Evolutionary conservation across 2,329 filamentous ascomycete genomes (phyloP).

Genomic region (Ascochyta viciae-villosae): DNA sequence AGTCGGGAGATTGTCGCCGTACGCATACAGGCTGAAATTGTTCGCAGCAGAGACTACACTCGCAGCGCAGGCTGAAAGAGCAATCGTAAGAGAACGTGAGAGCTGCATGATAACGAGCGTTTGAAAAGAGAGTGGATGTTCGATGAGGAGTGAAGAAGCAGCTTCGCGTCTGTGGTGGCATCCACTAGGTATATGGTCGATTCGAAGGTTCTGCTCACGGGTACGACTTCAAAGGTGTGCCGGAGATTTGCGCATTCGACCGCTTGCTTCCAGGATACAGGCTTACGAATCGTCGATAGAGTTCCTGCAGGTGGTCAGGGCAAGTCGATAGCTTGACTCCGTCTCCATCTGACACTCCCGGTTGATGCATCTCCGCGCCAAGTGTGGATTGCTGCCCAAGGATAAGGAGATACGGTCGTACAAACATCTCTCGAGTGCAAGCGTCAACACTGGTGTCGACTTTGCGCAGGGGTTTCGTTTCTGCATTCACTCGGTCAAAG

Average conservation of each 20-base stretch:
- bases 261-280: background rate
- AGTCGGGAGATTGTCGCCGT: slow-evolving; percentile 32
- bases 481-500: background rate
- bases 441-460: background rate
- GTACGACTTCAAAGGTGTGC: background rate
- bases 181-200: background rate
- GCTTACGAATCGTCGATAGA: background rate
- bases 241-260: background rate
- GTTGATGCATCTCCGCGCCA: background rate
- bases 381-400: background rate
- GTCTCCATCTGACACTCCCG: background rate
- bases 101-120: slow-evolving; percentile 16
- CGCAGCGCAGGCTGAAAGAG: slow-evolving; percentile 10
- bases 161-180: background rate
- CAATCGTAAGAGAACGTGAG: slow-evolving; percentile 8
- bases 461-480: background rate
- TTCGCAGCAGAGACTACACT: slow-evolving; percentile 8
- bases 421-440: background rate
- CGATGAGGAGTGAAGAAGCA: background rate
- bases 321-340: background rate
- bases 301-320: background rate
- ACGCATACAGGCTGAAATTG: slow-evolving; percentile 39
- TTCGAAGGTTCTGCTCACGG: background rate
- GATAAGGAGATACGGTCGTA: background rate
- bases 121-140: slow-evolving; percentile 5